phyloP scores from a whole-genome alignment of 768 basidiomycete genomes.

The Fomitopsis pulvina region DNA sequence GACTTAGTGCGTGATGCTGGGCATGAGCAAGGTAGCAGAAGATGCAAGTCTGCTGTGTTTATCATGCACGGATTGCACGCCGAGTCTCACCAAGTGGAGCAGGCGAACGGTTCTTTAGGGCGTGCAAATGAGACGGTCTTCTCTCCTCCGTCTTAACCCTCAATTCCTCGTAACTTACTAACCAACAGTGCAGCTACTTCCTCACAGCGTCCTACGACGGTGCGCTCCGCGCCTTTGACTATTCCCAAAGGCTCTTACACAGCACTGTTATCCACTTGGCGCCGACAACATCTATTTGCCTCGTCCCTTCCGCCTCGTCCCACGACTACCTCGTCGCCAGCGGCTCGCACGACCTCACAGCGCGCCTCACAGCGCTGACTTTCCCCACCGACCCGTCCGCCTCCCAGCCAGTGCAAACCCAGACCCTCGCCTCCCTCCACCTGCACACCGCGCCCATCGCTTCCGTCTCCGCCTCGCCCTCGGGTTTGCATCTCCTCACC shows the following conservation, averaged over 20 bases:
- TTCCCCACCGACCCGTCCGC: constrained; percentile 11
- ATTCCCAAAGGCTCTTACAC: constrained; percentile 50
- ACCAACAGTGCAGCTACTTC: constrained; percentile 46
- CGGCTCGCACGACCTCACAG: constrained; percentile 77
- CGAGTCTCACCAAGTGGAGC: no score
- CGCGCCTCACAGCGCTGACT: constrained; percentile 40
- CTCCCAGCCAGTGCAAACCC: background rate
- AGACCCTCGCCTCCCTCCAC: constrained; percentile 60
- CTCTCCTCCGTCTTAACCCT: background rate
- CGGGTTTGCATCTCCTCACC: constrained; percentile 66
- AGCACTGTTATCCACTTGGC: constrained; percentile 50
- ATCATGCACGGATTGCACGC: no score
- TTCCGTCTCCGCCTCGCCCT: constrained; percentile 48
- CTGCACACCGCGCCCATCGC: constrained; percentile 82
- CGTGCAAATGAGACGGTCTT: no score
- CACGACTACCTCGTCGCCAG: constrained; percentile 46
- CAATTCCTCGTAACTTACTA: background rate
- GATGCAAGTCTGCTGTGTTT: no score
- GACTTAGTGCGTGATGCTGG: no score
- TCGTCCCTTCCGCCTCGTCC: constrained; percentile 35
- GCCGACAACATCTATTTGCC: constrained; percentile 59
- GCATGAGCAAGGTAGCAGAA: no score
- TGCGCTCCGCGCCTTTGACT: constrained; percentile 64
- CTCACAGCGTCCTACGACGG: constrained; percentile 82
- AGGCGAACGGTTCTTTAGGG: no score